Evolutionary conservation across 2,329 filamentous ascomycete species (phyloP), one percentile per base, ranked within the genome.

Genomic region (Aureobasidium musti): DNA sequence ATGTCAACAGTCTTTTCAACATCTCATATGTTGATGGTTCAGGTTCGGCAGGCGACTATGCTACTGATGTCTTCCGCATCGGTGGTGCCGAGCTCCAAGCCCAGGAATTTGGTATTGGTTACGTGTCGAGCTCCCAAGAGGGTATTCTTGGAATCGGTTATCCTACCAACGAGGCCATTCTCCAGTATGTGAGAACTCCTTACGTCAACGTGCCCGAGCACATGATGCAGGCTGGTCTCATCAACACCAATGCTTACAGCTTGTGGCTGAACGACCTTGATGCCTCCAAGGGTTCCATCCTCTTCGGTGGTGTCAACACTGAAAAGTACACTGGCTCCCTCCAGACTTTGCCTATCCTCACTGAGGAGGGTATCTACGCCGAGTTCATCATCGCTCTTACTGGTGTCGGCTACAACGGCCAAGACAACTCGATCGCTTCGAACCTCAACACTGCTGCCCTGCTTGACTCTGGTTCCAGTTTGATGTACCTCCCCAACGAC

Each of bases 61-160:
- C 87, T 2, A 87, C 85, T 5, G 93, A 97, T 74, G 89, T 83
- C 0, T 79, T 96, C 67, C 79, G 78, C 5, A 80, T 92, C 63
- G 87, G 84, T 14, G 80, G 79, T 26, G 76, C 82, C 35, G 82
- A 77, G 1, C 71, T 92, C 37, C 69, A 80, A 3, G 77, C 80
- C 66, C 79, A 92, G 65, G 89, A 92, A 72, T 91, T 93, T 71
- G 90, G 90, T 68, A 82, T 93, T 68, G 90, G 90, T 49, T 91
- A 92, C 74, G 74, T 69, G 0, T 87, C 86, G 3, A 80, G 72
- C 49, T 86, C 85, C 5, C 66, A 74, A 35, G 76, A 96, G 76
- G 91, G 91, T 45, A 91, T 98, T 49, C 77, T 97, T 23, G 93
- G 93, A 21, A 89, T 98, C 68, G 93, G 93, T 7, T 97, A 97